Evolutionary conservation across 2,329 filamentous ascomycete genomes (phyloP).

Genomic region (Fusarium napiforme): DNA sequence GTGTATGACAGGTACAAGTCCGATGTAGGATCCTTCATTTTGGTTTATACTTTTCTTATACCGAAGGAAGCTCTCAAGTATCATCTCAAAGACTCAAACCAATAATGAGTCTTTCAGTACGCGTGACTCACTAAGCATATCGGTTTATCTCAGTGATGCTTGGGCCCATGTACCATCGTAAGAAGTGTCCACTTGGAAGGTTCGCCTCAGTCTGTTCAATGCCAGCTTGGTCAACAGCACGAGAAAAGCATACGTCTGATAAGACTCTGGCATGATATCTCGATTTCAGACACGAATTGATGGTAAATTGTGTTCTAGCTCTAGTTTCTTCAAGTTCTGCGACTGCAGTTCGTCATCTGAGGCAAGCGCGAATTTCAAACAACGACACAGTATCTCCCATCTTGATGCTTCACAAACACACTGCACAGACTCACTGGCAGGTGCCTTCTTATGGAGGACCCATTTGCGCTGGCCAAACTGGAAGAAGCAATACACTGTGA

Average conservation of each 20-base stretch:
- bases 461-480: not conserved
- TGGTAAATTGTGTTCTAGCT: not conserved
- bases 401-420: not conserved
- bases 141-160: not conserved
- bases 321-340: too few relatives aligned
- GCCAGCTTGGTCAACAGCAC: not conserved
- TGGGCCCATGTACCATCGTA: not conserved
- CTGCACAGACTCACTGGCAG: not conserved
- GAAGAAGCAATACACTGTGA: too few relatives aligned
- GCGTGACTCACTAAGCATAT: not conserved
- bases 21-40: too few relatives aligned
- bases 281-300: not conserved
- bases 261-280: too few relatives aligned
- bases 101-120: too few relatives aligned
- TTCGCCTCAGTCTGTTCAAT: not conserved
- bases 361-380: not conserved
- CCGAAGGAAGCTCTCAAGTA: not conserved
- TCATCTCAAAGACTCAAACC: not conserved
- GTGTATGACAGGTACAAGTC: not conserved
- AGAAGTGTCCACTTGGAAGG: too few relatives aligned
- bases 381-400: not conserved
- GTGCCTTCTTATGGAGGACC: fast-evolving
- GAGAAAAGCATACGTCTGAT: not conserved
- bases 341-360: too few relatives aligned
- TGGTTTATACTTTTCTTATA: not conserved